Conservation (phyloP, 305 asterid species). For the Ajuga reptans region DNA sequence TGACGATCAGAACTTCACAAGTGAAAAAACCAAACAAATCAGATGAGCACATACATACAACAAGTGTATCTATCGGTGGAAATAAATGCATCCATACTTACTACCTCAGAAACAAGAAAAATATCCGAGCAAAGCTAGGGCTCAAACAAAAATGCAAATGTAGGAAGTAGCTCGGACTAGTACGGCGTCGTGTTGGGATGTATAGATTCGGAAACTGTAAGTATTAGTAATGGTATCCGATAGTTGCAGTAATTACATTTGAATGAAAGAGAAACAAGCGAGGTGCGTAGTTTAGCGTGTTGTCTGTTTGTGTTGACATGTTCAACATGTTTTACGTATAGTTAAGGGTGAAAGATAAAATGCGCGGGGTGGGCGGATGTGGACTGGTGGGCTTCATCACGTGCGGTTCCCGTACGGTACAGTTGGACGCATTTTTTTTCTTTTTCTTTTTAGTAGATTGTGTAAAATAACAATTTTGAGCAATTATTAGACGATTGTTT, state of each 20-base stretch:
- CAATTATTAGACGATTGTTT: no score
- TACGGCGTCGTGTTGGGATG: constrained; percentile 24
- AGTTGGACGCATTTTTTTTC: constrained; percentile 12
- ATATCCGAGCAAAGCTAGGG: constrained; percentile 19
- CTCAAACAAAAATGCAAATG: constrained; percentile 14
- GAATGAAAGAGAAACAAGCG: constrained; percentile 21
- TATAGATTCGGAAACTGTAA: constrained; percentile 25
- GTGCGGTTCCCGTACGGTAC: constrained; percentile 30
- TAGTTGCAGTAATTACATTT: constrained; percentile 22
- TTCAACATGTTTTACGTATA: constrained; percentile 23
- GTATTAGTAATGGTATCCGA: constrained; percentile 20
- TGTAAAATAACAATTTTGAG: neutral
- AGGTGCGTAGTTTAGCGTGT: constrained; percentile 42
- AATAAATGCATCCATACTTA: neutral
- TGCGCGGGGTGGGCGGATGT: constrained; percentile 27
- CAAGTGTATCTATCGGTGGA: constrained; percentile 5
- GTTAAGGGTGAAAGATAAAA: constrained; percentile 21
- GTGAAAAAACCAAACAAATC: constrained; percentile 2
- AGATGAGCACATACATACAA: constrained; percentile 23
- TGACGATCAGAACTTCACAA: constrained; percentile 30
- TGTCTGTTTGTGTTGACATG: constrained; percentile 26
- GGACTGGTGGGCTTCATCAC: constrained; percentile 14
- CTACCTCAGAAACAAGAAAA: constrained; percentile 9
- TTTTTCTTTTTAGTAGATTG: neutral
- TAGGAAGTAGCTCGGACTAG: neutral